phyloP scores from a whole-genome alignment of 257 asterid genomes.

The Jaltomata sinuosa region DNA sequence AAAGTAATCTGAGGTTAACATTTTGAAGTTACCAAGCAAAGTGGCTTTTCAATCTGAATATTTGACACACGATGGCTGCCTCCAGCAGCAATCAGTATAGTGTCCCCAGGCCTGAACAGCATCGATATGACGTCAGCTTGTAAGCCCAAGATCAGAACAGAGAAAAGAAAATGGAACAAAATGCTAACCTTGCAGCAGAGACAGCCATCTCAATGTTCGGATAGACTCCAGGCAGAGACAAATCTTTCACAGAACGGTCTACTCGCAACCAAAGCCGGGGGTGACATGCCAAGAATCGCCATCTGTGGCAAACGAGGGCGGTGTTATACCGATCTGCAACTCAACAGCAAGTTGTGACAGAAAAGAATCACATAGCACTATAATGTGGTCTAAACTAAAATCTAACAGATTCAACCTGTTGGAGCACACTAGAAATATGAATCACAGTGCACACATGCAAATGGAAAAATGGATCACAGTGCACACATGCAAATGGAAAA shows the following conservation, averaged over 20 bases:
- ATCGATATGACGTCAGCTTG: conserved; percentile 6
- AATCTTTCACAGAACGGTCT: conserved; percentile 64
- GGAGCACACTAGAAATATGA: neutral
- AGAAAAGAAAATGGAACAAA: neutral
- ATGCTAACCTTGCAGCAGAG: conserved; percentile 69
- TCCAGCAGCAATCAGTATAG: conserved; percentile 88
- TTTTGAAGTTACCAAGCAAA: conserved; percentile 65
- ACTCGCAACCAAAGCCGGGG: conserved; percentile 96
- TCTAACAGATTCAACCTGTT: neutral
- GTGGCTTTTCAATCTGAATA: conserved; percentile 84
- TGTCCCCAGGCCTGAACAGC: conserved; percentile 85
- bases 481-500: neutral
- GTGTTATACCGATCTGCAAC: conserved; percentile 99
- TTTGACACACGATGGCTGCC: conserved; percentile 75
- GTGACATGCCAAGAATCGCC: conserved; percentile 95
- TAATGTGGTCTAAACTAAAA: neutral
- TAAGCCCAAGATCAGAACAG: neutral
- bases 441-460: neutral
- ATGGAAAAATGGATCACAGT: neutral
- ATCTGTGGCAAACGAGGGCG: conserved; percentile 99
- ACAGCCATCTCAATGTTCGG: conserved; percentile 86
- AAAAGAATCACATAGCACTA: conserved; percentile 4
- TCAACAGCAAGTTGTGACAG: conserved; percentile 54
- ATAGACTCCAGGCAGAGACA: conserved; percentile 63
- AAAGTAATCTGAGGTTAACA: neutral